Evolutionary conservation across 2,329 filamentous ascomycete genomes (phyloP).

Genomic region (Seiridium unicorne): DNA sequence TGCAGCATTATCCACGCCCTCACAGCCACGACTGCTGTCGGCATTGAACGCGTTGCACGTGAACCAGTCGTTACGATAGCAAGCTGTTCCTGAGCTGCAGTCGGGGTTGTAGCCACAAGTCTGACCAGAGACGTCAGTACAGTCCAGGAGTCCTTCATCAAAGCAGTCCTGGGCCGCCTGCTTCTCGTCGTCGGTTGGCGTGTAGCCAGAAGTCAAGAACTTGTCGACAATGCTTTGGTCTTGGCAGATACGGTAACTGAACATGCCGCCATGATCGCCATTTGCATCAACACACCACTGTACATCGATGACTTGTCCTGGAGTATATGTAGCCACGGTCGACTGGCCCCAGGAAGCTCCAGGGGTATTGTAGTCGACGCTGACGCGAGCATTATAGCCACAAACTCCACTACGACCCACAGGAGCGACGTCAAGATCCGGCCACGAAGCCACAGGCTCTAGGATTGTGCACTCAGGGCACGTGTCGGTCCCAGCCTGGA

Average conservation of each 20-base stretch:
- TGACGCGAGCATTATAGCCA: constrained; percentile 52
- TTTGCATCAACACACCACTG: constrained; percentile 57
- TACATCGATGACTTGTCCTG: constrained; percentile 46
- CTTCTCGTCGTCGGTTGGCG: constrained; percentile 50
- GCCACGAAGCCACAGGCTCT: constrained; percentile 50
- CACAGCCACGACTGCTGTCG: constrained; percentile 34
- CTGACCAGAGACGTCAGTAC: constrained; percentile 49
- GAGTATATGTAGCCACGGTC: constrained; percentile 40
- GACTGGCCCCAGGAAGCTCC: constrained; percentile 39
- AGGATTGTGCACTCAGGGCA: constrained; percentile 55
- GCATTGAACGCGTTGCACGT: constrained; percentile 45
- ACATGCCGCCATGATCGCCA: constrained; percentile 57
- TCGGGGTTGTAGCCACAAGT: constrained; percentile 46
- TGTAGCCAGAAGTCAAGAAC: constrained; percentile 43
- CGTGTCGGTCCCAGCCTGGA: constrained; percentile 43
- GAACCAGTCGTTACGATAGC: constrained; percentile 53
- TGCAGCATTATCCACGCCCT: constrained; percentile 44
- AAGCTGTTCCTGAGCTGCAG: constrained; percentile 40
- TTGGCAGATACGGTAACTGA: constrained; percentile 52
- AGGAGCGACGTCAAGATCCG: constrained; percentile 41
- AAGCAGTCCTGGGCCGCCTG: constrained; percentile 53
- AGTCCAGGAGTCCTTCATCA: constrained; percentile 42
- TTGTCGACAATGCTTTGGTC: constrained; percentile 50
- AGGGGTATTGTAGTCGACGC: constrained; percentile 52
- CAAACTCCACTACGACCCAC: constrained; percentile 51